These are phyloP conservation scores for Quercus suber DNA, from an alignment of 306 rosid genomes.

Conservation along the genomic window DNA sequence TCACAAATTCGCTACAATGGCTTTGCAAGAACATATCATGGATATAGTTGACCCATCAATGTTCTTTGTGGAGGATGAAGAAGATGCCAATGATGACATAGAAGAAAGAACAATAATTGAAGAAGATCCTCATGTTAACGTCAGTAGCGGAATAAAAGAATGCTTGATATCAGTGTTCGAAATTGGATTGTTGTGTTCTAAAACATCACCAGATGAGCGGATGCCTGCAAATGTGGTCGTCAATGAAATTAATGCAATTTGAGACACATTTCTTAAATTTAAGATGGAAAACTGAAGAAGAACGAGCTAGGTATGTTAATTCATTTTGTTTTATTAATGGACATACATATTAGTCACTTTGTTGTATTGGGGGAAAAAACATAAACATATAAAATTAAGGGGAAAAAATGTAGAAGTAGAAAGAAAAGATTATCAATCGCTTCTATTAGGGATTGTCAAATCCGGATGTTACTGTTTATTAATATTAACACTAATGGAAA, in stretches of 20 bases:
- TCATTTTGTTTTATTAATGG: neutral
- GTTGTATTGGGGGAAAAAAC: neutral
- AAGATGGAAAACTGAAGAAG: neutral
- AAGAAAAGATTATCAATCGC: neutral
- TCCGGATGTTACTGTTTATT: neutral
- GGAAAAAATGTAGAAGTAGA: no score
- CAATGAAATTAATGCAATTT: constrained; percentile 31
- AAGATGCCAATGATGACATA: neutral
- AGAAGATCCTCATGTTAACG: neutral
- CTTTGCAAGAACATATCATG: no score
- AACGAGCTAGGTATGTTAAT: neutral
- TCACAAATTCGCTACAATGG: no score
- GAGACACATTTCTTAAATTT: neutral
- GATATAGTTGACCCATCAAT: no score
- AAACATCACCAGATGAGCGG: constrained; percentile 26
- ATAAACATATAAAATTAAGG: neutral
- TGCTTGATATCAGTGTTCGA: constrained; percentile 32
- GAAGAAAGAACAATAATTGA: constrained; percentile 22
- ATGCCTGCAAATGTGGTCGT: constrained; percentile 21
- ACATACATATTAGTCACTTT: neutral
- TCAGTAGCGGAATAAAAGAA: constrained; percentile 21
- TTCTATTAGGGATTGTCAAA: neutral
- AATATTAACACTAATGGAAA: neutral
- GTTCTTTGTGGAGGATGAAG: no score
- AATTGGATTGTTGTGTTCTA: constrained; percentile 48